Base-by-base conservation (phyloP, 805 yeast species). In the Zygoascus tannicola region DNA sequence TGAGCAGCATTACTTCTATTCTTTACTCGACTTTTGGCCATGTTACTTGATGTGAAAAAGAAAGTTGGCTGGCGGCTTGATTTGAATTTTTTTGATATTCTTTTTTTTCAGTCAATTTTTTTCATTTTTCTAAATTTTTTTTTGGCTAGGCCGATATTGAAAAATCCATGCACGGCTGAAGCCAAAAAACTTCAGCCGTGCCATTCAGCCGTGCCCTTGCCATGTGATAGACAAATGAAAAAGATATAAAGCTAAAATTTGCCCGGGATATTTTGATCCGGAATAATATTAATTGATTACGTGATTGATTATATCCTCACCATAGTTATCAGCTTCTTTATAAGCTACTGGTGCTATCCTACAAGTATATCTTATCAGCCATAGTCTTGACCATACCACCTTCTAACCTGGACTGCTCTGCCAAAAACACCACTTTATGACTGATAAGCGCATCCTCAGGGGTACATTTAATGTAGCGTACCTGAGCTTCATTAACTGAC, bases 371-470 rank as follows among this genome's bases (percentile, higher is more conserved):
- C 32, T 32, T 16, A 33, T 40, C 43, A 15, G 26, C 26, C 26
- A 44, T 35, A 12, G 38, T 23, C n/a, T 33, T 30, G 8, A 44
- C 48, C 12, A 32, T 40, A 7, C 48, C 48, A 5, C 32, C 18
- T 4, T 35, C 38, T 5, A 43, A 32, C 7, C 55, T 46, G 16
- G 56, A 44, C 42, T 52, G 48, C 41, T 55, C 58, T 16, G 58
- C 58, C 22, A 48, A 42, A 36, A 55, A 55, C 5, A 55, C 58
- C 16, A 52, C 55, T 37, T 45, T 41, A 42, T 55, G 58, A 26
- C 52, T 45, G 35, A 38, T 45, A 18, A 55, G 43, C 10, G 47
- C 44, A 18, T 55, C 58, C 22, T 49, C 52, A 12, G 56, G 56
- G 4, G 58, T 52, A 38, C 57, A 53, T 32, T 43, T 38, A 37